Conservation (phyloP, 768 basidiomycete genomes). For the Tylopilus rubrobrunneus region DNA sequence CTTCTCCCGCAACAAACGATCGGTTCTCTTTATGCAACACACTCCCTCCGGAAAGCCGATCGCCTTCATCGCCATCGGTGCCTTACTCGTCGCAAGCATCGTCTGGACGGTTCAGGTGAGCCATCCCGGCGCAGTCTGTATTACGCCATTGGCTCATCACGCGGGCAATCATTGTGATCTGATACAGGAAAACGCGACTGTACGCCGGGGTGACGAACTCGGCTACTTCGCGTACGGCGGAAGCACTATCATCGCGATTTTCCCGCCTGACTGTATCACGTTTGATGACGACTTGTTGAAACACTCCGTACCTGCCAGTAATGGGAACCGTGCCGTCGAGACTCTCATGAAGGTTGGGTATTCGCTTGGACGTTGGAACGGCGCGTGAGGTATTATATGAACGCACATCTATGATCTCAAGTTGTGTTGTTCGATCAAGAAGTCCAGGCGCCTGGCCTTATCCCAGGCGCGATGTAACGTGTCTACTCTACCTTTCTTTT, state of each 20-base stretch:
- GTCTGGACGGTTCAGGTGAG: constrained; percentile 48
- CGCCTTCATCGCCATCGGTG: constrained; percentile 74
- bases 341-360: constrained; percentile 53
- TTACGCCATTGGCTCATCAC: background rate
- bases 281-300: constrained; percentile 60
- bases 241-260: constrained; percentile 63
- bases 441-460: background rate
- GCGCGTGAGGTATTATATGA: background rate
- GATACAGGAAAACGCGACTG: constrained; percentile 38
- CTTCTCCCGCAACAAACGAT: constrained; percentile 60
- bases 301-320: constrained; percentile 39
- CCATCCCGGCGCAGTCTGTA: background rate
- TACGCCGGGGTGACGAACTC: constrained; percentile 65
- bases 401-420: background rate
- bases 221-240: constrained; percentile 75
- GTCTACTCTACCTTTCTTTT: no score
- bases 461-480: no score
- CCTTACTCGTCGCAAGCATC: constrained; percentile 77
- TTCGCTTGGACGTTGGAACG: constrained; percentile 26
- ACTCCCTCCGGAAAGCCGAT: constrained; percentile 42
- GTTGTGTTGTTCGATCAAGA: background rate
- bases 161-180: background rate
- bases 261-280: constrained; percentile 49
- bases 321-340: constrained; percentile 43
- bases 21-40: constrained; percentile 52